A percentile compares a stretch with the other conserved stretches of the same genome.
Conservation (phyloP, 2,329 filamentous ascomycete species). For the Daldinia eschscholtzii region DNA sequence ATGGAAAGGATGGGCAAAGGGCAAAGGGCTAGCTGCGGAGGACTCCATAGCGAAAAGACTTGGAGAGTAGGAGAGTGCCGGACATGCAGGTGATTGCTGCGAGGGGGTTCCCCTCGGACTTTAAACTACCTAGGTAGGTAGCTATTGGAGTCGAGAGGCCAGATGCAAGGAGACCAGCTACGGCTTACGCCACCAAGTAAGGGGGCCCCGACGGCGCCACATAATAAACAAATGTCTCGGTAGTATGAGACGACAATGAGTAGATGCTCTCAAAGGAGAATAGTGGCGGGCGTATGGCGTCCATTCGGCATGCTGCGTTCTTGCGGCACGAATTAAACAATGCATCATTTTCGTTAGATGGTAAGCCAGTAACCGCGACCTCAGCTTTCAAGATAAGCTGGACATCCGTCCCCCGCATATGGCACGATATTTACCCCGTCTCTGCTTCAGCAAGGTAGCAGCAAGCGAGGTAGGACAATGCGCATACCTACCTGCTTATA, state of each 20-base stretch:
- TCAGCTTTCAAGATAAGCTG: not conserved
- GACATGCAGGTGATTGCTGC: not conserved
- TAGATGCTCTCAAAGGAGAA: not conserved
- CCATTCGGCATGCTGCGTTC: not conserved
- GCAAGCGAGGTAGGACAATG: too few species aligned
- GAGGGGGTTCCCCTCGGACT: not conserved
- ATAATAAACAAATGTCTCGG: not conserved
- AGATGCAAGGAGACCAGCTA: not conserved
- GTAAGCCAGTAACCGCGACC: not conserved
- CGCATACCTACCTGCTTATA: not conserved
- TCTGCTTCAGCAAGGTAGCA: too few species aligned
- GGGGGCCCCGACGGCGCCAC: not conserved
- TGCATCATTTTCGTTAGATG: not conserved
- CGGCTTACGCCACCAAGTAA: not conserved
- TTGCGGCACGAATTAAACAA: not conserved
- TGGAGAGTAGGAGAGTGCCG: not conserved
- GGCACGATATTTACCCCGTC: too few species aligned
- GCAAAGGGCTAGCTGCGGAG: not conserved
- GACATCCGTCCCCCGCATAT: slow-evolving; percentile 3
- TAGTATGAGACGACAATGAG: not conserved
- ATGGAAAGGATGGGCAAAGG: slow-evolving; percentile 10
- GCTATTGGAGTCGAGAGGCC: not conserved
- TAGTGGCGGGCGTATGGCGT: not conserved
- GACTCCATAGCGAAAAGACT: not conserved
- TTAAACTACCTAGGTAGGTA: not conserved